Conservation (phyloP, 2,329 filamentous ascomycete genomes). For the Fusarium sp. region DNA sequence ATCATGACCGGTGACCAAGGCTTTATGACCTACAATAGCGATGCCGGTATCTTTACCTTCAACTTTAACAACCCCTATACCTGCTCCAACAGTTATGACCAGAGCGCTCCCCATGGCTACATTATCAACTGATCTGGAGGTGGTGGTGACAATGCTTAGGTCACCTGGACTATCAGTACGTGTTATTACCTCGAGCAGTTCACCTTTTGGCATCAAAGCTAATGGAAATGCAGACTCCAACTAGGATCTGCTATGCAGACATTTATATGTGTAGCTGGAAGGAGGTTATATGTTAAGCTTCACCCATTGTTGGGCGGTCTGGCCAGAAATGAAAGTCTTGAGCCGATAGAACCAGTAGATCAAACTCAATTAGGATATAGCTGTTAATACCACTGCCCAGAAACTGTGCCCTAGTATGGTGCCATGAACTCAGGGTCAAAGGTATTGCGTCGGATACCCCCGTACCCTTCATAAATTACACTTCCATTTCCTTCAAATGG, state of each 20-base stretch:
- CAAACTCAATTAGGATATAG: too few relatives aligned
- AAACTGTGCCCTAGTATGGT: too few relatives aligned
- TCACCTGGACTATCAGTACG: neutral
- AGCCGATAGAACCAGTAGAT: too few relatives aligned
- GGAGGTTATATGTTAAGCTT: too few relatives aligned
- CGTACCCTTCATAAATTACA: neutral
- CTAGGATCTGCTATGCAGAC: neutral
- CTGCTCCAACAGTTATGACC: neutral
- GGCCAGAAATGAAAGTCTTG: accelerated
- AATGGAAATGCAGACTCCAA: neutral
- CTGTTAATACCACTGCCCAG: too few relatives aligned
- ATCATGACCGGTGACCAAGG: neutral
- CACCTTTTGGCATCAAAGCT: accelerated
- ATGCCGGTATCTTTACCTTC: neutral
- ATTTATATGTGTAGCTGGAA: neutral
- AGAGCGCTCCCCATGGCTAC: neutral
- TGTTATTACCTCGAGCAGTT: neutral
- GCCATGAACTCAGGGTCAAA: neutral
- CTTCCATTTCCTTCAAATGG: neutral
- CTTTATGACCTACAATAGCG: accelerated
- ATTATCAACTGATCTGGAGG: neutral
- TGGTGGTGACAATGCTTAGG: neutral
- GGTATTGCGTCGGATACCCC: neutral
- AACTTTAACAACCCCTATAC: neutral
- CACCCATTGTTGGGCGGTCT: too few relatives aligned